phyloP scores from a whole-genome alignment of 352 stramenopile genomes.

The Phytophthora hibernalis region DNA sequence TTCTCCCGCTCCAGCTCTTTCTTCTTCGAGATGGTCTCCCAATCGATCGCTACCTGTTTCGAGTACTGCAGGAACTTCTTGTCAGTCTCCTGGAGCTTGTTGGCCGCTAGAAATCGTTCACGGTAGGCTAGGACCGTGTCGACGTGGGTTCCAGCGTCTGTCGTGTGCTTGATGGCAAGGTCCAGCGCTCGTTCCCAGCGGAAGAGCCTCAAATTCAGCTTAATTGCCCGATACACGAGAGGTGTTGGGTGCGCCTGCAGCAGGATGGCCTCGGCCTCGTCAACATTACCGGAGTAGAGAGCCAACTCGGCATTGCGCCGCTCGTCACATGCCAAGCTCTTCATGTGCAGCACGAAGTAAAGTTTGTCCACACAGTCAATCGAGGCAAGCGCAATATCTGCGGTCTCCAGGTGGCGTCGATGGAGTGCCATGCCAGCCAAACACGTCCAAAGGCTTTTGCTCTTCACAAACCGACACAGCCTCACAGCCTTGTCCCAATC shows the following conservation, averaged over 20 bases:
- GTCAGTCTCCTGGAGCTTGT: conserved; percentile 90
- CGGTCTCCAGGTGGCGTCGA: conserved; percentile 89
- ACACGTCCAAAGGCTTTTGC: conserved; percentile 89
- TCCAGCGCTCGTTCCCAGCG: conserved; percentile 90
- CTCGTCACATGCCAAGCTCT: conserved; percentile 84
- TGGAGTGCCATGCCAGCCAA: conserved; percentile 92
- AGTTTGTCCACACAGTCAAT: conserved; percentile 94
- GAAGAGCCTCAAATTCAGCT: conserved; percentile 93
- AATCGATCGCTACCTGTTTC: conserved; percentile 88
- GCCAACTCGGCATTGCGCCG: conserved; percentile 90
- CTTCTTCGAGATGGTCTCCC: conserved; percentile 90
- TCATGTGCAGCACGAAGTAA: conserved; percentile 92
- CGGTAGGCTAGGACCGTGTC: conserved; percentile 92
- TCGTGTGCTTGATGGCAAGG: conserved; percentile 91
- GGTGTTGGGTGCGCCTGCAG: conserved; percentile 89
- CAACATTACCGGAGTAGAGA: conserved; percentile 83
- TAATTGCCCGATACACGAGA: conserved; percentile 93
- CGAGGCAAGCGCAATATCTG: conserved; percentile 92
- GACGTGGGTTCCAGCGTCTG: conserved; percentile 82
- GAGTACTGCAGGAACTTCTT: conserved; percentile 90
- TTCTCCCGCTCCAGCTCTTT: conserved; percentile 90
- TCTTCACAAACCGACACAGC: conserved; percentile 93
- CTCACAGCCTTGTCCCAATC: conserved; percentile 94
- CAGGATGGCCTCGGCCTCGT: conserved; percentile 93
- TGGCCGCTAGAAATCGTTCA: conserved; percentile 85